These are phyloP conservation scores for Porogramme epimiltina DNA, from an alignment of 1,284 basidiomycete genomes.

Conservation along the genomic window DNA sequence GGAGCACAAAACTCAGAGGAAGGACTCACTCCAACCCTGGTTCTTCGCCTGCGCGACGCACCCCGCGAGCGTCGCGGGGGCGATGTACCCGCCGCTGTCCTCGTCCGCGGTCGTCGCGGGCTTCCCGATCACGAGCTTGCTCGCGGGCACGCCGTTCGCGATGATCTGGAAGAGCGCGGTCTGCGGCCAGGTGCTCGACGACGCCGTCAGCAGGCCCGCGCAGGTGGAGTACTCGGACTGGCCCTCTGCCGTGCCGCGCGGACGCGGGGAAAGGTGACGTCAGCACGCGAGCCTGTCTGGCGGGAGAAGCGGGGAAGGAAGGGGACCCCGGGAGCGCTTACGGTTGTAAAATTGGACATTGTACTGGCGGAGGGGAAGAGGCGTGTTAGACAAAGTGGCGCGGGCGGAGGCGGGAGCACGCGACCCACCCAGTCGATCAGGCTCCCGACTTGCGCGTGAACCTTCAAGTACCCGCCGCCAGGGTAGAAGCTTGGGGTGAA, in stretches of 20 bases:
- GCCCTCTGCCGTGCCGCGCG: constrained; percentile 51
- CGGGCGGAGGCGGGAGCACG: background rate
- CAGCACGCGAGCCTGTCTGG: too few species aligned
- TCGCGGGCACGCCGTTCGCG: constrained; percentile 50
- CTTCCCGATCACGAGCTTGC: constrained; percentile 64
- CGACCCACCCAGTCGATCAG: constrained; percentile 41
- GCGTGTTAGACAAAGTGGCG: background rate
- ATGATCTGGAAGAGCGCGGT: constrained; percentile 64
- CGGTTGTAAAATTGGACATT: constrained; percentile 64
- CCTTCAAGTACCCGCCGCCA: constrained; percentile 62
- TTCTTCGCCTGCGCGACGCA: constrained; percentile 57
- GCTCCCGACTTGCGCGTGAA: constrained; percentile 56
- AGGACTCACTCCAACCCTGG: constrained; percentile 55
- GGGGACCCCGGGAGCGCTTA: too few species aligned
- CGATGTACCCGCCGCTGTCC: constrained; percentile 55
- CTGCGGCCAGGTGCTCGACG: constrained; percentile 52
- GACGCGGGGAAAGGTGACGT: too few species aligned
- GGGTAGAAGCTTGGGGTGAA: constrained; percentile 52
- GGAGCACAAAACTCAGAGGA: background rate
- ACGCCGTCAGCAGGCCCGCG: constrained; percentile 51
- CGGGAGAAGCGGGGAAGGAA: too few species aligned
- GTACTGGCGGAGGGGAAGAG: constrained; percentile 34
- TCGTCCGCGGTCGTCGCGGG: constrained; percentile 56
- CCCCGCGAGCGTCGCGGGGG: constrained; percentile 48
- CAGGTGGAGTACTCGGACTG: constrained; percentile 59